phyloP scores from a whole-genome alignment of 805 yeast species.

The Ogataea methanolica region DNA sequence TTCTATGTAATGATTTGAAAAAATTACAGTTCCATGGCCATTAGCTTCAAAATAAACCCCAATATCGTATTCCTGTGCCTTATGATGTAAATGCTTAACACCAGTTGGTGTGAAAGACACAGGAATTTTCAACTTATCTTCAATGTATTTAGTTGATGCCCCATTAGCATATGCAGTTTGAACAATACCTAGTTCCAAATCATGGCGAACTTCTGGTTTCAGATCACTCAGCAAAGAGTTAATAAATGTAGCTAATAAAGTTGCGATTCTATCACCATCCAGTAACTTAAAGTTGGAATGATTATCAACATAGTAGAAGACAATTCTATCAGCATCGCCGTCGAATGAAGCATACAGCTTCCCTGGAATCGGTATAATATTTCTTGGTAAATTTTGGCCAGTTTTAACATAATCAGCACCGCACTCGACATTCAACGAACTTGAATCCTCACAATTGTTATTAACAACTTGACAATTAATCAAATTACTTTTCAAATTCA shows the following conservation, averaged over 20 bases:
- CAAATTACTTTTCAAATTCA: constrained; percentile 35
- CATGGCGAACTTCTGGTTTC: constrained; percentile 28
- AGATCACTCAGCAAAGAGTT: constrained; percentile 42
- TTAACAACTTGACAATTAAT: constrained; percentile 48
- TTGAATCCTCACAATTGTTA: constrained; percentile 48
- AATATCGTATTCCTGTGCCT: constrained; percentile 76
- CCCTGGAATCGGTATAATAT: constrained; percentile 41
- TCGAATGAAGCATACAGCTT: constrained; percentile 79
- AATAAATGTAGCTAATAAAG: constrained; percentile 69
- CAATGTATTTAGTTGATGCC: constrained; percentile 70
- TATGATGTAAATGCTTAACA: constrained; percentile 94
- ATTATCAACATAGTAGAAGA: constrained; percentile 59
- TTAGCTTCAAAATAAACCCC: constrained; percentile 98
- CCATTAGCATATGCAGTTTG: constrained; percentile 99
- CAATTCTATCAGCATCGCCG: constrained; percentile 96
- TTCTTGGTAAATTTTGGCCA: constrained; percentile 70
- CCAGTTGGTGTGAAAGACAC: constrained; percentile 93
- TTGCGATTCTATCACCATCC: constrained; percentile 93
- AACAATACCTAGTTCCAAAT: constrained; percentile 63
- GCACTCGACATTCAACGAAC: constrained; percentile 65
- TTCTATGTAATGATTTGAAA: constrained; percentile 49
- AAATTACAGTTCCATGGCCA: constrained; percentile 97
- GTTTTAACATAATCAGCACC: constrained; percentile 98
- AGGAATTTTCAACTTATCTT: constrained; percentile 59
- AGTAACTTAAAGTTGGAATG: constrained; percentile 46